Evolutionary conservation across 768 basidiomycete genomes (phyloP).

Genomic region (Tremella mesenterica): DNA sequence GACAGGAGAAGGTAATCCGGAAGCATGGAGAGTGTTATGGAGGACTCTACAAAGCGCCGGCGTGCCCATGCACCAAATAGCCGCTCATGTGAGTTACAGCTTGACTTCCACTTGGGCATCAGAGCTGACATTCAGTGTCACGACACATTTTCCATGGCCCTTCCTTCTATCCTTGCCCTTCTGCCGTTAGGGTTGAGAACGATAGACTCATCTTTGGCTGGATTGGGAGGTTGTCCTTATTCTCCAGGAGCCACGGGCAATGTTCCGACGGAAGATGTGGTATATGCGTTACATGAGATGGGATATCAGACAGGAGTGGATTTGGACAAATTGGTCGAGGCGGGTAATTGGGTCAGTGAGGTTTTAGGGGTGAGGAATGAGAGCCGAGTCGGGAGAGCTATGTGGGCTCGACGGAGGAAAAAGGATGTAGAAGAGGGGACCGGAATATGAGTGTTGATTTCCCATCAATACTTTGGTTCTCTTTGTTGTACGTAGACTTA

Average conservation of each 20-base stretch:
- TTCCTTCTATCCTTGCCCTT: slow-evolving; percentile 21
- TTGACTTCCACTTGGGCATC: background rate
- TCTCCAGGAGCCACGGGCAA: slow-evolving; percentile 94
- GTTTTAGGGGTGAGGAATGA: slow-evolving; percentile 59
- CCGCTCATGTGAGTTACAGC: slow-evolving; percentile 48
- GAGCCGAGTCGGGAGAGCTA: slow-evolving; percentile 71
- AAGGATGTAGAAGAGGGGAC: slow-evolving; percentile 7
- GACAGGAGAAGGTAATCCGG: slow-evolving; percentile 73
- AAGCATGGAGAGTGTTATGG: slow-evolving; percentile 59
- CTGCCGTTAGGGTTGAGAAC: slow-evolving; percentile 62
- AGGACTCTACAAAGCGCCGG: slow-evolving; percentile 56
- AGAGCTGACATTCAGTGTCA: slow-evolving; percentile 26
- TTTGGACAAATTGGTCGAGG: slow-evolving; percentile 60
- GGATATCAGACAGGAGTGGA: slow-evolving; percentile 55
- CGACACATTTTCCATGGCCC: slow-evolving; percentile 34
- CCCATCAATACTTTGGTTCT: no score
- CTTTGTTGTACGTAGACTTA: no score
- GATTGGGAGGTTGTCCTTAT: slow-evolving; percentile 90
- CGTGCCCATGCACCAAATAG: slow-evolving; percentile 60
- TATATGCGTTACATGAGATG: slow-evolving; percentile 68
- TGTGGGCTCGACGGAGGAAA: slow-evolving; percentile 46
- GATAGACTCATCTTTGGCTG: slow-evolving; percentile 72
- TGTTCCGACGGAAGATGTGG: slow-evolving; percentile 80
- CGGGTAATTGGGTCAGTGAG: slow-evolving; percentile 75
- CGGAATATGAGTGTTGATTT: no score